Conservation (phyloP, 2,329 filamentous ascomycete species). For the Arachnopeziza araneosa region DNA sequence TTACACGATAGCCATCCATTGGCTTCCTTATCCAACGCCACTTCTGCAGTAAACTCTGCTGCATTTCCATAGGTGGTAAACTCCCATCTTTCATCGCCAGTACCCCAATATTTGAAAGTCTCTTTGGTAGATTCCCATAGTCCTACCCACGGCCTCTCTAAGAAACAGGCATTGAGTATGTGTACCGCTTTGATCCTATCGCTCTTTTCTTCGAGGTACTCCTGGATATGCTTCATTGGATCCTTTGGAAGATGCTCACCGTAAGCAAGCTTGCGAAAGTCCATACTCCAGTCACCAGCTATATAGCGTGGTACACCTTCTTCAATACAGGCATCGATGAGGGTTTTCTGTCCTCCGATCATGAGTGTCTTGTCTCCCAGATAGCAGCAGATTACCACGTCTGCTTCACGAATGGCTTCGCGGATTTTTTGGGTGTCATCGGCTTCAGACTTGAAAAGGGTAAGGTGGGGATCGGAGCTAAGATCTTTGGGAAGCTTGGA, state of each 20-base stretch:
- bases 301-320: constrained; percentile 35
- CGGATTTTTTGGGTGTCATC: constrained; percentile 23
- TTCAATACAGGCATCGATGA: constrained; percentile 36
- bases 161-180: background rate
- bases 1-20: background rate
- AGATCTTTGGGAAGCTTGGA: constrained; percentile 22
- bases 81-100: constrained; percentile 34
- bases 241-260: constrained; percentile 36
- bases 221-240: constrained; percentile 35
- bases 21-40: constrained; percentile 22
- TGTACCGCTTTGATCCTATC: background rate
- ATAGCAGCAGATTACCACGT: constrained; percentile 37
- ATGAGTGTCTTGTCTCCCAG: constrained; percentile 35
- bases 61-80: constrained; percentile 34
- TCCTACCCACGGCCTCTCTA: background rate
- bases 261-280: constrained; percentile 35
- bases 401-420: constrained; percentile 27
- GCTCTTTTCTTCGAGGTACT: constrained; percentile 34
- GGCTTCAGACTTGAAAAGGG: constrained; percentile 25
- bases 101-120: constrained; percentile 33
- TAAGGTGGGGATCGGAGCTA: constrained; percentile 4
- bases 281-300: constrained; percentile 37
- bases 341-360: constrained; percentile 36
- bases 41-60: constrained; percentile 33
- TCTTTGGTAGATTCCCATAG: constrained; percentile 24